These are phyloP conservation scores for Ustulina deusta DNA, from an alignment of 2,329 filamentous ascomycete genomes.

Conservation along the genomic window DNA sequence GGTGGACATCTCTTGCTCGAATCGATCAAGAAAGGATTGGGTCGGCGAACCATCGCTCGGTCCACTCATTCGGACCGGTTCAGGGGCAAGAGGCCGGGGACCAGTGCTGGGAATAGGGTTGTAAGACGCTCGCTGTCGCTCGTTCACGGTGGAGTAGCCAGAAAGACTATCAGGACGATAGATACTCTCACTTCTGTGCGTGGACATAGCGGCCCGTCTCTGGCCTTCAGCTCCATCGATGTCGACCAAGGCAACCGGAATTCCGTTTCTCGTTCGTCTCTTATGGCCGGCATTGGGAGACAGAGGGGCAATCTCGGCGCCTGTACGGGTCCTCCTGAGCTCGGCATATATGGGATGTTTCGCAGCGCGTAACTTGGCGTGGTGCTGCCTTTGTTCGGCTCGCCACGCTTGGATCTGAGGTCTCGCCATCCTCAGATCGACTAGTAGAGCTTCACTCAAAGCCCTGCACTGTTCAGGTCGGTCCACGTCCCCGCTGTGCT, in stretches of 20 bases:
- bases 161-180: constrained; percentile 47
- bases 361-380: constrained; percentile 11
- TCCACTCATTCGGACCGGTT: constrained; percentile 25
- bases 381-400: constrained; percentile 32
- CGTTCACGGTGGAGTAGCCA: constrained; percentile 31
- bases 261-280: constrained; percentile 45
- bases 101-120: neutral
- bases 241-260: constrained; percentile 45
- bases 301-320: constrained; percentile 29
- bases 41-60: constrained; percentile 28
- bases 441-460: constrained; percentile 41
- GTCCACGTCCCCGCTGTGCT: constrained; percentile 18
- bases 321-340: constrained; percentile 34
- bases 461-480: constrained; percentile 41
- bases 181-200: constrained; percentile 38
- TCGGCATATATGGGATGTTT: constrained; percentile 38
- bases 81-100: constrained; percentile 28
- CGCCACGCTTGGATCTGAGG: constrained; percentile 42
- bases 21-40: constrained; percentile 37
- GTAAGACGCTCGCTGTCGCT: constrained; percentile 4
- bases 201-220: constrained; percentile 38
- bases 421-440: constrained; percentile 39
- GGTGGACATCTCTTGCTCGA: constrained; percentile 31
- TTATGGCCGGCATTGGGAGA: constrained; percentile 20
- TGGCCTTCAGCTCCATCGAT: constrained; percentile 39